Percentiles rank a stretch among this genome's conserved stretches.
Conservation (phyloP, 495 filamentous ascomycete species). For the Zalerion maritima region DNA sequence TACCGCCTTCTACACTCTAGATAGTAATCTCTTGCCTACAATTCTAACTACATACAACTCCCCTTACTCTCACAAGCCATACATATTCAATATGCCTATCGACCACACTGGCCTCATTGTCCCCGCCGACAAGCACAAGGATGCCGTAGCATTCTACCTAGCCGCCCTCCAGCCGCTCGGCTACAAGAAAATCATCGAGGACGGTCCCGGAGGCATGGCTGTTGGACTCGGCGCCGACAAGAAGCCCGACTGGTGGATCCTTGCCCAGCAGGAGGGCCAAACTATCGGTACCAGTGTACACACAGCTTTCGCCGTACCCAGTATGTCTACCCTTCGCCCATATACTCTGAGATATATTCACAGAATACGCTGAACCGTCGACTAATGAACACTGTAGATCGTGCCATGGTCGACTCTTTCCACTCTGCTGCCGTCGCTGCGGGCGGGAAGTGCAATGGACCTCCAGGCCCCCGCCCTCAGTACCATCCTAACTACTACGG, state of each 20-base stretch:
- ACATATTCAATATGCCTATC: no score
- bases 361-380: not conserved
- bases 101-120: slow-evolving; percentile 12
- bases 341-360: not conserved
- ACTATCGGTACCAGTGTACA: slow-evolving; percentile 6
- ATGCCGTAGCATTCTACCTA: slow-evolving; percentile 19
- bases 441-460: slow-evolving; percentile 25
- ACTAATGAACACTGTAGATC: slow-evolving; percentile 12
- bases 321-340: slow-evolving; percentile 2
- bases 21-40: no score
- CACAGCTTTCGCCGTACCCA: slow-evolving; percentile 11
- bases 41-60: no score
- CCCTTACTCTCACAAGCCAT: no score
- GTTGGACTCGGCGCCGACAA: slow-evolving; percentile 10
- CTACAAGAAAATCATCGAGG: slow-evolving; percentile 15
- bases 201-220: slow-evolving; percentile 4
- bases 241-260: slow-evolving; percentile 14
- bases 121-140: slow-evolving; percentile 6
- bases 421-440: slow-evolving; percentile 24
- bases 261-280: slow-evolving; percentile 3
- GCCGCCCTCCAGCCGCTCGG: slow-evolving; percentile 20
- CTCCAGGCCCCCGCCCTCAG: slow-evolving; percentile 20
- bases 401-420: slow-evolving; percentile 22
- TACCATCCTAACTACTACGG: slow-evolving; percentile 27
- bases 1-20: no score